These are phyloP conservation scores for Davidsoniella australis DNA, from an alignment of 2,329 filamentous ascomycete genomes.

Conservation along the genomic window DNA sequence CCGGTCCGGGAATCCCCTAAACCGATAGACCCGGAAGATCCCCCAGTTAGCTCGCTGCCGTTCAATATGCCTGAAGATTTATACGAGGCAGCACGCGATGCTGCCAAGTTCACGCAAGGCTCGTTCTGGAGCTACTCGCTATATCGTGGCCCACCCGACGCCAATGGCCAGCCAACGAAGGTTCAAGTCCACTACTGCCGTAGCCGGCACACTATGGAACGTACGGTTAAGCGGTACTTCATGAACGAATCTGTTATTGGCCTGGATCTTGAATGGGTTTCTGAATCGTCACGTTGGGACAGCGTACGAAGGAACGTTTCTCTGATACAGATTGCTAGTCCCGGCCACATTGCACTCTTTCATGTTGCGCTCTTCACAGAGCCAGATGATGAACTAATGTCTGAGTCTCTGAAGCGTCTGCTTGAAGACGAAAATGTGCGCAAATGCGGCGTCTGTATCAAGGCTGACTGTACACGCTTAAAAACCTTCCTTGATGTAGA, in stretches of 20 bases:
- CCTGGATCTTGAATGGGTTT: conserved; percentile 77
- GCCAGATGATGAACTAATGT: conserved; percentile 38
- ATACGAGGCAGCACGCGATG: conserved; percentile 32
- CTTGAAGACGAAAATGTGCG: conserved; percentile 52
- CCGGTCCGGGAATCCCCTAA: conserved; percentile 1
- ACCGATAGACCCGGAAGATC: conserved; percentile 13
- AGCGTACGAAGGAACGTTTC: conserved; percentile 54
- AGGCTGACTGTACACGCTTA: conserved; percentile 52
- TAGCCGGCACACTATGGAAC: conserved; percentile 48
- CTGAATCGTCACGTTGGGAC: conserved; percentile 27
- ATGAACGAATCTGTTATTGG: conserved; percentile 54
- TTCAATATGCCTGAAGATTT: conserved; percentile 30
- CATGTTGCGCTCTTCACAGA: conserved; percentile 52
- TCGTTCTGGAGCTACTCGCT: conserved; percentile 54
- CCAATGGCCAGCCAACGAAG: conserved; percentile 27
- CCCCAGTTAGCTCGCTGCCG: conserved; percentile 23
- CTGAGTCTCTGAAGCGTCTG: conserved; percentile 51
- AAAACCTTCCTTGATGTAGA: conserved; percentile 47
- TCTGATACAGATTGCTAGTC: conserved; percentile 66
- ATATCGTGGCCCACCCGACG: conserved; percentile 36
- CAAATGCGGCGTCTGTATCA: conserved; percentile 65
- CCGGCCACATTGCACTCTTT: conserved; percentile 62
- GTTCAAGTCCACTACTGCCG: conserved; percentile 66
- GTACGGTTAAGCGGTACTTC: conserved; percentile 45
- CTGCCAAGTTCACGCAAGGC: conserved; percentile 24